phyloP scores from a whole-genome alignment of 2,329 filamentous ascomycete species.

The Alternaria incomplexa region DNA sequence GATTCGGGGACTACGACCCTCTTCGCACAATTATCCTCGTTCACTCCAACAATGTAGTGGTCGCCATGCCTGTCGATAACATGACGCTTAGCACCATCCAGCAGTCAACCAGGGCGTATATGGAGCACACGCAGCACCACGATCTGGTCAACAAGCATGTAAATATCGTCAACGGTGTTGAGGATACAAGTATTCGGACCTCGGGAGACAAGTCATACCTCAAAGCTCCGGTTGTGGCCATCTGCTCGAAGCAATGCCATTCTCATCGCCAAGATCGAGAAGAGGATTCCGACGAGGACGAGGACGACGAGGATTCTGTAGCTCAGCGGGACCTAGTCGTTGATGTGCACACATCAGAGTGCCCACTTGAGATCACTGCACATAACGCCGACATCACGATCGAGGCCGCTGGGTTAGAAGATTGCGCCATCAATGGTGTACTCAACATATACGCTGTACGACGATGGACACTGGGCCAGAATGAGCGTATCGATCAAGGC shows the following conservation, averaged over 20 bases:
- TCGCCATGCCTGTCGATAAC: rapidly evolving
- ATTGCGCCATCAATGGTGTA: neutral
- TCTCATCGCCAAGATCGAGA: neutral
- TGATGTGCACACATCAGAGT: neutral
- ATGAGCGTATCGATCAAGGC: neutral
- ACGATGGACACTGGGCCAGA: neutral
- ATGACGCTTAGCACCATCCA: rapidly evolving
- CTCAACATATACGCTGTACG: neutral
- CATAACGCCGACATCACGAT: neutral
- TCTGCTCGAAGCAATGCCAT: neutral
- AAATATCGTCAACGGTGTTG: neutral
- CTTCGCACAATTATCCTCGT: rapidly evolving
- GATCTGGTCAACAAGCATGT: no score
- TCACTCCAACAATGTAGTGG: neutral
- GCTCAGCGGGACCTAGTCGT: neutral
- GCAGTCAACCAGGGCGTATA: neutral
- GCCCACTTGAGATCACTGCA: neutral
- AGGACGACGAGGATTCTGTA: no score
- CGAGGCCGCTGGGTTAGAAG: neutral
- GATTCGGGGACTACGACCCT: neutral
- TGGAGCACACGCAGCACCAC: no score
- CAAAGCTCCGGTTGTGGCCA: neutral
- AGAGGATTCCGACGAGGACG: no score
- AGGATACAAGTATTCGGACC: neutral
- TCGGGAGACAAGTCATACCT: neutral